phyloP scores from a whole-genome alignment of 257 asterid species.

The Salvia splendens region DNA sequence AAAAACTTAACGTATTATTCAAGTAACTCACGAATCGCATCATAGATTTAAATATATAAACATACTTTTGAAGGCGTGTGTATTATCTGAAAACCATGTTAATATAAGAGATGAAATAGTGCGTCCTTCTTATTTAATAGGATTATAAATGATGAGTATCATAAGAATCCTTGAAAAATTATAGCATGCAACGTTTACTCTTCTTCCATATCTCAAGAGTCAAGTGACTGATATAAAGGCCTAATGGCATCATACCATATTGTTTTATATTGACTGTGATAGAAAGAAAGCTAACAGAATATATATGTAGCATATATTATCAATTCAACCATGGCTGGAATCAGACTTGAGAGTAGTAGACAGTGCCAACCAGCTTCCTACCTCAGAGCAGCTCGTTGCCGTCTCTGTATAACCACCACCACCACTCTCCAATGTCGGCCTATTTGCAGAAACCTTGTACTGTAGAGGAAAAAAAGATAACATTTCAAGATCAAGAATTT shows the following conservation, averaged over 20 bases:
- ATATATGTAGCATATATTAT: neutral
- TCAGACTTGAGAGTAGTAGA: constrained; percentile 53
- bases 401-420: constrained; percentile 27
- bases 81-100: too few species aligned
- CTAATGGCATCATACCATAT: neutral
- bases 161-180: too few species aligned
- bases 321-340: constrained; percentile 40
- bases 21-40: too few species aligned
- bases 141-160: too few species aligned
- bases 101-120: too few species aligned
- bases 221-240: neutral
- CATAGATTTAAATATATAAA: too few species aligned
- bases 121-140: too few species aligned
- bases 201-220: too few species aligned
- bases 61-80: too few species aligned
- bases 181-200: too few species aligned
- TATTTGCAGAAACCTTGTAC: constrained; percentile 17
- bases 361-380: constrained; percentile 66
- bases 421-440: constrained; percentile 31
- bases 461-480: neutral
- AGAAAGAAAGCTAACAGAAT: neutral
- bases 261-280: neutral
- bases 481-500: neutral
- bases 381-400: constrained; percentile 30
- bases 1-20: too few species aligned